phyloP scores from a whole-genome alignment of 768 basidiomycete genomes.

The Sarcomyxa edulis region DNA sequence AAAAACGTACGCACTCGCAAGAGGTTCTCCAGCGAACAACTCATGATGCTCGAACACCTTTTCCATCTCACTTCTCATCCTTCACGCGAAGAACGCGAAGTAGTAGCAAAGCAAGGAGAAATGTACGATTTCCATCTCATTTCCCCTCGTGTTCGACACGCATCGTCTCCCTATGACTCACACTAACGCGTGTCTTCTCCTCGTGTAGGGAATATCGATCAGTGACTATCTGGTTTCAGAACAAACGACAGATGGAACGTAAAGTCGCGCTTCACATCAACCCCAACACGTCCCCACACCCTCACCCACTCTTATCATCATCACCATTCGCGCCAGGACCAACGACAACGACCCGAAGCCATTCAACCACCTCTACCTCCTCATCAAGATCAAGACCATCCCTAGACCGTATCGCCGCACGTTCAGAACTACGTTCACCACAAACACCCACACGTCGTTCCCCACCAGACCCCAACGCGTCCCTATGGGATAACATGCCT shows the following conservation, averaged over 20 bases:
- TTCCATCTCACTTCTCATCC: constrained; percentile 72
- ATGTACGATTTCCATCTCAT: constrained; percentile 45
- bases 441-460: no score
- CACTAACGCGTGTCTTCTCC: constrained; percentile 8
- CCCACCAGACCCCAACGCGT: constrained; percentile 36
- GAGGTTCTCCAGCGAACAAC: constrained; percentile 62
- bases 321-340: constrained; percentile 21
- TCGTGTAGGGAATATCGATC: constrained; percentile 55
- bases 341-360: constrained; percentile 18
- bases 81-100: constrained; percentile 68
- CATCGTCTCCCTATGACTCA: no score
- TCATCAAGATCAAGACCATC: constrained; percentile 34
- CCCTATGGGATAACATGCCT: constrained; percentile 54
- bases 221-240: constrained; percentile 83
- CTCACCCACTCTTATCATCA: constrained; percentile 23
- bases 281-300: constrained; percentile 10
- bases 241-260: constrained; percentile 69
- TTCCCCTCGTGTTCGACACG: no score
- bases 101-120: constrained; percentile 50
- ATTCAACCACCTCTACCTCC: constrained; percentile 16
- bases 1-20: constrained; percentile 69
- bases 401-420: constrained; percentile 56
- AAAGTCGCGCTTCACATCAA: constrained; percentile 42
- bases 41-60: constrained; percentile 68
- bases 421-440: constrained; percentile 40